These are phyloP conservation scores for Leccinum angustisporum DNA, from an alignment of 1,284 basidiomycete genomes.

Conservation along the genomic window DNA sequence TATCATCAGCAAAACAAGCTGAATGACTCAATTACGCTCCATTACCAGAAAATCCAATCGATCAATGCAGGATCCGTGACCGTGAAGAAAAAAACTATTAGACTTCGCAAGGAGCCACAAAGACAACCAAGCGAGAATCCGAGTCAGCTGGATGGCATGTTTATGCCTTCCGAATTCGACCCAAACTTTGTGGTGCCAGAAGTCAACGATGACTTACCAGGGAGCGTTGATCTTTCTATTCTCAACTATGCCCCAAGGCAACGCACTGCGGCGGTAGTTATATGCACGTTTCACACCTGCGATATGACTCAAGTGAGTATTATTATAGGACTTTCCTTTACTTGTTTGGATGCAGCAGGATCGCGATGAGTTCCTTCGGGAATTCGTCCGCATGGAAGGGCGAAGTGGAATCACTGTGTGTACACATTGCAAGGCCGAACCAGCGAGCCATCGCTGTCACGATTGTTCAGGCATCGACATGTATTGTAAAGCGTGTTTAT, in stretches of 20 bases:
- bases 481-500: not conserved
- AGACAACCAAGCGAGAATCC: not conserved
- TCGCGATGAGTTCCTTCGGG: slow-evolving; percentile 1
- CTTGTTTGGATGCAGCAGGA: slow-evolving; percentile 5
- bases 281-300: not conserved
- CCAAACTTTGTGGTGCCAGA: not conserved
- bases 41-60: not conserved
- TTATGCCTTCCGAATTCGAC: not conserved
- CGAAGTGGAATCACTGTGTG: not conserved
- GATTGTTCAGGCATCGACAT: not conserved
- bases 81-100: not conserved
- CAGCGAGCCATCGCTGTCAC: not conserved
- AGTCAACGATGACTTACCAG: not conserved
- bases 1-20: not conserved
- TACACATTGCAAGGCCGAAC: not conserved
- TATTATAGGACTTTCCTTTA: not conserved
- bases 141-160: not conserved
- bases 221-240: not conserved
- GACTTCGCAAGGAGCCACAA: not conserved
- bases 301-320: not conserved
- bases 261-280: not conserved
- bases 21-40: not conserved
- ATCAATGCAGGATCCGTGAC: not conserved
- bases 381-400: slow-evolving; percentile 6
- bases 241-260: not conserved